Percentiles rank a stretch among this genome's conserved stretches.
These are phyloP conservation scores for Pseudogymnoascus pannorum DNA, from an alignment of 2,329 filamentous ascomycete genomes.

Conservation along the genomic window DNA sequence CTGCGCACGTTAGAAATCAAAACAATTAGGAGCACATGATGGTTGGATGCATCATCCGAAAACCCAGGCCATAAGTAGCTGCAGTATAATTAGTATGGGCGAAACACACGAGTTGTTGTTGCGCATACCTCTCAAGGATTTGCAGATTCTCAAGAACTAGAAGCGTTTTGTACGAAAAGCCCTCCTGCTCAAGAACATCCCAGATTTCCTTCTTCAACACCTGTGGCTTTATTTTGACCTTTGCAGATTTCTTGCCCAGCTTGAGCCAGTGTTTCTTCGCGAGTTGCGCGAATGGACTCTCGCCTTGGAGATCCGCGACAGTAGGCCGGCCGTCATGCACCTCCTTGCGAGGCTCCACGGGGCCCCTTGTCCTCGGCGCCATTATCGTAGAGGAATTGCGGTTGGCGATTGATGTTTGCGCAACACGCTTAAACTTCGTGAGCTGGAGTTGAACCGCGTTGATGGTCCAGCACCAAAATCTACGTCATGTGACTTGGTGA, in stretches of 20 bases:
- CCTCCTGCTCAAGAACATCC: constrained; percentile 76
- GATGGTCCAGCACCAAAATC: constrained; percentile 3
- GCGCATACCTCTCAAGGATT: constrained; percentile 66
- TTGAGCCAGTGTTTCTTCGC: constrained; percentile 83
- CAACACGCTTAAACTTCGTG: constrained; percentile 7
- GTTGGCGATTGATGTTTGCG: constrained; percentile 8
- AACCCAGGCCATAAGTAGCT: constrained; percentile 95
- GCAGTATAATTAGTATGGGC: constrained; percentile 18
- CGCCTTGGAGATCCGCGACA: constrained; percentile 62
- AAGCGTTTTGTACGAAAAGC: constrained; percentile 70
- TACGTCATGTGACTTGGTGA: constrained; percentile 10
- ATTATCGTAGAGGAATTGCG: constrained; percentile 18
- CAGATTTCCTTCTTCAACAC: constrained; percentile 83
- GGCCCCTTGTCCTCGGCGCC: constrained; percentile 26
- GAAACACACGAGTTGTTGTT: neutral
- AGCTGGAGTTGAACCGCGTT: constrained; percentile 7
- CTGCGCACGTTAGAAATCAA: constrained; percentile 83
- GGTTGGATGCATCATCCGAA: constrained; percentile 79
- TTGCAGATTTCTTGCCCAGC: constrained; percentile 49
- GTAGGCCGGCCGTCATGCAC: constrained; percentile 48
- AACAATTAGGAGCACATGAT: constrained; percentile 81
- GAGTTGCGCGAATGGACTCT: constrained; percentile 65
- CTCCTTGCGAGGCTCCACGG: constrained; percentile 22
- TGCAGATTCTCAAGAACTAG: constrained; percentile 84
- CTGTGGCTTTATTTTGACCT: constrained; percentile 67